Conservation (phyloP, 306 rosid genomes). For the Senna siamea region DNA sequence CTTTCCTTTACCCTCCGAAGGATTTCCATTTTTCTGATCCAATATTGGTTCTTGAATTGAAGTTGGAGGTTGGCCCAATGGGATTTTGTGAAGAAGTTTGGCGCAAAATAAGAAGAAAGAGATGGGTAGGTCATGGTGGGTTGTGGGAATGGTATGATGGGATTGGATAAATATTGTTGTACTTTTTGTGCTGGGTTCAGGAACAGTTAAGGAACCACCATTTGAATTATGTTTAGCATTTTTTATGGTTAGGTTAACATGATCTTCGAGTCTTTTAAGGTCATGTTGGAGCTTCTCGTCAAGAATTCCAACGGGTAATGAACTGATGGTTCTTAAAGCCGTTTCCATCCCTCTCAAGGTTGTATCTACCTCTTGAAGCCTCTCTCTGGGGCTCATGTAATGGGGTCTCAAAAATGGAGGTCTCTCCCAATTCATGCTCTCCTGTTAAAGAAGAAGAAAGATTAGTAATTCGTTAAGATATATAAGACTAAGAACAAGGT, state of each 20-base stretch:
- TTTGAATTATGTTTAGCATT: constrained; percentile 22
- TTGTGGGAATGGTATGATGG: constrained; percentile 45
- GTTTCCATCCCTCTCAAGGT: constrained; percentile 65
- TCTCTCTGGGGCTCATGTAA: constrained; percentile 33
- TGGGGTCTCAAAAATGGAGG: constrained; percentile 31
- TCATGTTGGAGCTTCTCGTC: constrained; percentile 43
- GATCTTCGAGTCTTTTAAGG: constrained; percentile 43
- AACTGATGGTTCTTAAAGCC: constrained; percentile 45
- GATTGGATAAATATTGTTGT: constrained; percentile 41
- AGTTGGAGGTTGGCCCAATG: not conserved
- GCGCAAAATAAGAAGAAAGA: constrained; percentile 65
- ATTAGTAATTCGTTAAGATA: not conserved
- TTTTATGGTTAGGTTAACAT: constrained; percentile 32
- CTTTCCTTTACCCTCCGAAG: constrained; percentile 9
- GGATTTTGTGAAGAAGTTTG: constrained; percentile 42
- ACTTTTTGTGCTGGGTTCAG: constrained; percentile 46
- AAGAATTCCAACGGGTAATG: constrained; percentile 49
- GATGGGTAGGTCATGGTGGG: constrained; percentile 51
- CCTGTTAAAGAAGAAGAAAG: constrained; percentile 37
- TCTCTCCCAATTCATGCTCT: constrained; percentile 64
- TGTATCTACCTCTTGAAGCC: constrained; percentile 45
- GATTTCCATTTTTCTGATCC: not conserved
- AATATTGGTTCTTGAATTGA: not conserved
- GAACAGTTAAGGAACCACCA: constrained; percentile 42
- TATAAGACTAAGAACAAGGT: no score